These are phyloP conservation scores for Hylodesmum podocarpum DNA, from an alignment of 306 rosid genomes.

Conservation along the genomic window DNA sequence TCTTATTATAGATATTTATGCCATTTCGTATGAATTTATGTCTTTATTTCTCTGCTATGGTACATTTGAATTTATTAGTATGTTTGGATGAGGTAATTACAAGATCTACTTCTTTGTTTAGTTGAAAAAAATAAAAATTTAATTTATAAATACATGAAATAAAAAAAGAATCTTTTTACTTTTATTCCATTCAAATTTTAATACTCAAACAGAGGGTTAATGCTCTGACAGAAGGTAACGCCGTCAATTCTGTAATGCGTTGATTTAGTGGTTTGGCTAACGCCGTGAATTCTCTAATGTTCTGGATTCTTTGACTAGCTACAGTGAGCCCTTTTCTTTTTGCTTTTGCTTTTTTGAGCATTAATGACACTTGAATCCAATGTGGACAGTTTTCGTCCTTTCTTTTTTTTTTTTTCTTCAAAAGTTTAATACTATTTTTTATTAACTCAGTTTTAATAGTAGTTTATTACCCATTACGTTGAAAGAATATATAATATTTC, in stretches of 20 bases:
- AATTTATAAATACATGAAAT: too few species aligned
- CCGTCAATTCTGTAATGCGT: slow-evolving; percentile 34
- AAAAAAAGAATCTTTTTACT: too few species aligned
- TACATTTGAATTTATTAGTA: too few species aligned
- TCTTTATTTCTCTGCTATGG: not conserved
- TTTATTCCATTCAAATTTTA: too few species aligned
- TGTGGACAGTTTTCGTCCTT: slow-evolving; percentile 1
- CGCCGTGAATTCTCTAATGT: slow-evolving; percentile 18
- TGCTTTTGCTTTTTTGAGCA: slow-evolving; percentile 50
- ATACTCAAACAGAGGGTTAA: too few species aligned
- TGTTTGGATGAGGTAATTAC: too few species aligned
- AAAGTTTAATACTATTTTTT: not conserved
- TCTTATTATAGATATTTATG: too few species aligned
- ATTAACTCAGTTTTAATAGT: not conserved
- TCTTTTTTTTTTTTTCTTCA: not conserved
- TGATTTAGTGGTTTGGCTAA: slow-evolving; percentile 34
- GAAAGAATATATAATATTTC: too few species aligned
- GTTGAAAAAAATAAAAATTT: too few species aligned
- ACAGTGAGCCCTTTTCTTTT: slow-evolving; percentile 3
- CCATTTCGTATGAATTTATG: not conserved
- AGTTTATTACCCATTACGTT: not conserved
- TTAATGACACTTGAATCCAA: not conserved
- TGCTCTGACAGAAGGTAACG: slow-evolving; percentile 19
- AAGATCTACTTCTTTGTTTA: too few species aligned
- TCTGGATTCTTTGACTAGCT: slow-evolving; percentile 9